phyloP scores from a whole-genome alignment of 1,139 yeast species.

The Hyphopichia burtonii region DNA sequence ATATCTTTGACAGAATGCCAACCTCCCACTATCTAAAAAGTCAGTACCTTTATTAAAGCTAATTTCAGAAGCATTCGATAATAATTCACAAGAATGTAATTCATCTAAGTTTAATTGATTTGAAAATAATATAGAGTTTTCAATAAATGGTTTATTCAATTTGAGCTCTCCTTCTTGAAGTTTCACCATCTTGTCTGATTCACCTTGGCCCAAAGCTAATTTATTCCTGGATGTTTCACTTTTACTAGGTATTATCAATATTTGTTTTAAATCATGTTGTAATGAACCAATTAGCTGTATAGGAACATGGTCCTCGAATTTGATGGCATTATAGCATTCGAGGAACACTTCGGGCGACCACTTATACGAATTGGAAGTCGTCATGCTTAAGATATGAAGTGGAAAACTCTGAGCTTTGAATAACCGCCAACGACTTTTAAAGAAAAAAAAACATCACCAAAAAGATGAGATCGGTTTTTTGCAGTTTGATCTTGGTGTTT shows the following conservation, averaged over 20 bases:
- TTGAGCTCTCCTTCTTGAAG: constrained; percentile 59
- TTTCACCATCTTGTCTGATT: constrained; percentile 47
- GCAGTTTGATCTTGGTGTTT: neutral
- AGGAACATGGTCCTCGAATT: constrained; percentile 26
- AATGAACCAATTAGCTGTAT: constrained; percentile 24
- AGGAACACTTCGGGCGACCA: constrained; percentile 38
- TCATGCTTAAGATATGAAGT: neutral
- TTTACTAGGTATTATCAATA: constrained; percentile 52
- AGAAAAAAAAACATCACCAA: neutral
- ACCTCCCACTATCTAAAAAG: constrained; percentile 65
- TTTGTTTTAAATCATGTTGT: constrained; percentile 46
- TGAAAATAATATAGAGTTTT: constrained; percentile 60
- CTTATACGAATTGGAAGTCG: constrained; percentile 9
- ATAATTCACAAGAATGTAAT: constrained; percentile 34
- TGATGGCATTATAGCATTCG: constrained; percentile 38
- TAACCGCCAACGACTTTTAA: neutral
- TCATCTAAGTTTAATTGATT: constrained; percentile 42
- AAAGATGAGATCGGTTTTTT: neutral
- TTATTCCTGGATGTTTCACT: constrained; percentile 53
- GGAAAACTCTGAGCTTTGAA: neutral
- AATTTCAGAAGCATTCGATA: constrained; percentile 39
- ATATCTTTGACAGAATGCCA: constrained; percentile 67
- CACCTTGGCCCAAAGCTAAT: constrained; percentile 21
- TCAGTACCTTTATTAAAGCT: constrained; percentile 51
- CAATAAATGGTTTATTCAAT: constrained; percentile 56